These are phyloP conservation scores for Jacaranda mimosifolia DNA, from an alignment of 257 asterid genomes.

Conservation along the genomic window DNA sequence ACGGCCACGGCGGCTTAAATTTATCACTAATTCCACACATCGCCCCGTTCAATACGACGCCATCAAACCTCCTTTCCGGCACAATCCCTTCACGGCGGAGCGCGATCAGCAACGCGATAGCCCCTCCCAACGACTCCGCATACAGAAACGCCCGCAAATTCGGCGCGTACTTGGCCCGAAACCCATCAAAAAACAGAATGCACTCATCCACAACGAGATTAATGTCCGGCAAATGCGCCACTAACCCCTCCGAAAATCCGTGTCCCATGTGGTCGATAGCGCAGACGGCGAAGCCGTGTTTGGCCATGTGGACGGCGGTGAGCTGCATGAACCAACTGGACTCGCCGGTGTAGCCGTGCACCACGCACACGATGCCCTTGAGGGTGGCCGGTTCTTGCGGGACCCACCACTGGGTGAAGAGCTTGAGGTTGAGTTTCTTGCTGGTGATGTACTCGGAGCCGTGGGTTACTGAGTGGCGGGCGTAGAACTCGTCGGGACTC, in stretches of 20 bases:
- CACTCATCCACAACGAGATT: slow-evolving; percentile 65
- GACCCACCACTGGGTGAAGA: slow-evolving; percentile 93
- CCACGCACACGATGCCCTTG: slow-evolving; percentile 74
- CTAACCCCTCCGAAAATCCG: slow-evolving; percentile 85
- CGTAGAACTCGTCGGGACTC: slow-evolving; percentile 74
- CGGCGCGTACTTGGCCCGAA: slow-evolving; percentile 48
- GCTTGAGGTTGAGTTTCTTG: slow-evolving; percentile 65
- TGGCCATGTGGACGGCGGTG: slow-evolving; percentile 72
- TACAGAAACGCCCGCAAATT: slow-evolving; percentile 55
- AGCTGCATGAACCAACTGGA: slow-evolving; percentile 93
- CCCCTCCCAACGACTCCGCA: slow-evolving; percentile 70
- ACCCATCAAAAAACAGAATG: slow-evolving; percentile 48
- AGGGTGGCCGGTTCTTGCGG: slow-evolving; percentile 55
- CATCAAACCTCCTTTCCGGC: slow-evolving; percentile 51
- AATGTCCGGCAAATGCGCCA: slow-evolving; percentile 67
- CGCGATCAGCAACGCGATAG: slow-evolving; percentile 61
- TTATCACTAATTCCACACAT: slow-evolving; percentile 74
- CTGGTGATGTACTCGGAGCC: slow-evolving; percentile 74
- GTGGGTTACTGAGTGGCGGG: slow-evolving; percentile 74
- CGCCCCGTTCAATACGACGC: slow-evolving; percentile 67
- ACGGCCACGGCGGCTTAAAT: slow-evolving; percentile 77
- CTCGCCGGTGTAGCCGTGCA: slow-evolving; percentile 98
- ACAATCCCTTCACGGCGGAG: slow-evolving; percentile 47
- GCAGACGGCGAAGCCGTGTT: slow-evolving; percentile 89
- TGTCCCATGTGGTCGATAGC: slow-evolving; percentile 97